phyloP scores from a whole-genome alignment of 352 stramenopile species.

The Globisporangium megalacanthum region DNA sequence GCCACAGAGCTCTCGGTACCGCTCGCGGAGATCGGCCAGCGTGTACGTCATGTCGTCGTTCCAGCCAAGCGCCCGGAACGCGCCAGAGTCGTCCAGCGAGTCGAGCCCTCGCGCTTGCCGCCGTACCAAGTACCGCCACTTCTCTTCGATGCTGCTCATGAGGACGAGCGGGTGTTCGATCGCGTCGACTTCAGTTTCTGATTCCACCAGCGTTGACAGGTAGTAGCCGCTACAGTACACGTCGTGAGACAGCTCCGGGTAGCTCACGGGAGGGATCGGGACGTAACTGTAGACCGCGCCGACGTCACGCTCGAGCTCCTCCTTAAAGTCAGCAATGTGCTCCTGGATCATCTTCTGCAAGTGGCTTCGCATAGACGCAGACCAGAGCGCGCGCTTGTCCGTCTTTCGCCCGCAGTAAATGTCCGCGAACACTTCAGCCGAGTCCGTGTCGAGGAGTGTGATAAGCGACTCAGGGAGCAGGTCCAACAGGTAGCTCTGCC shows the following conservation, averaged over 20 bases:
- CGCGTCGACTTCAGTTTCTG: constrained; percentile 41
- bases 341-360: constrained; percentile 69
- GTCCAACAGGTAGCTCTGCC: constrained; percentile 62
- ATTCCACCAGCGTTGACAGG: constrained; percentile 58
- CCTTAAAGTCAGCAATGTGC: constrained; percentile 65
- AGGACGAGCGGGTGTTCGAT: constrained; percentile 72
- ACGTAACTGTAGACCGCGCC: constrained; percentile 53
- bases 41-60: constrained; percentile 34
- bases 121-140: constrained; percentile 53
- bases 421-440: constrained; percentile 54
- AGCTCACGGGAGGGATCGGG: constrained; percentile 61
- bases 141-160: constrained; percentile 77
- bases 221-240: constrained; percentile 77
- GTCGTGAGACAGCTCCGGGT: constrained; percentile 63
- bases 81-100: constrained; percentile 39
- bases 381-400: constrained; percentile 73
- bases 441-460: constrained; percentile 55
- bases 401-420: constrained; percentile 48
- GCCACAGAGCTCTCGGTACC: constrained; percentile 63
- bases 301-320: constrained; percentile 48
- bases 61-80: constrained; percentile 71
- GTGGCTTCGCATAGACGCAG: constrained; percentile 57
- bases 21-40: constrained; percentile 41
- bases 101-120: constrained; percentile 39
- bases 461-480: constrained; percentile 76